A percentile compares a stretch with the other conserved stretches of the same genome.
phyloP scores from a whole-genome alignment of 176 grass and related monocot genomes.

The Puya raimondii region DNA sequence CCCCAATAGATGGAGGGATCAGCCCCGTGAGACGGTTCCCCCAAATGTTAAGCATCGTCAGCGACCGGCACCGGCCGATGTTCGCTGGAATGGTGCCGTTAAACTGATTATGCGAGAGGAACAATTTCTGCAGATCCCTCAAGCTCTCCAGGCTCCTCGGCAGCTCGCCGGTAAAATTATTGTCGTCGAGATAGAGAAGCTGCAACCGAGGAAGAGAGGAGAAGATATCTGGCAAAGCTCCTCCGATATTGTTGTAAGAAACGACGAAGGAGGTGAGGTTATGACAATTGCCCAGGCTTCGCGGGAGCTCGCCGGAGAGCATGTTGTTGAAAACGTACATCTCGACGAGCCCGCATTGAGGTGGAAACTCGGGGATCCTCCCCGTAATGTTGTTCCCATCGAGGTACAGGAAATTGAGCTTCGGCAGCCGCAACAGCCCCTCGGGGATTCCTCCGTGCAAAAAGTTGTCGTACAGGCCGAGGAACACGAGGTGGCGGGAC shows the following conservation, averaged over 20 bases:
- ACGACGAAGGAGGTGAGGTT: conserved; percentile 32
- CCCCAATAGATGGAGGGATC: conserved; percentile 25
- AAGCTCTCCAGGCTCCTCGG: conserved; percentile 33
- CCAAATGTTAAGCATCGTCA: conserved; percentile 25
- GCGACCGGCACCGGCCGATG: conserved; percentile 27
- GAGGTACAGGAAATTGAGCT: conserved; percentile 32
- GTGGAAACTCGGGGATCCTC: conserved; percentile 29
- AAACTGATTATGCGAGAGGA: conserved; percentile 25
- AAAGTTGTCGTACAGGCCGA: conserved; percentile 36
- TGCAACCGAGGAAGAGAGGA: conserved; percentile 23
- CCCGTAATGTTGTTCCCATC: conserved; percentile 35
- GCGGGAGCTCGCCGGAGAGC: conserved; percentile 29
- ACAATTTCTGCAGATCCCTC: conserved; percentile 13
- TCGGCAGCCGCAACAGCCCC: conserved; percentile 18
- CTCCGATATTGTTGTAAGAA: conserved; percentile 30
- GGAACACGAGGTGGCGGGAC: conserved; percentile 14
- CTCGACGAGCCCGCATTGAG: conserved; percentile 12
- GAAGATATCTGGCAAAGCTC: conserved; percentile 34
- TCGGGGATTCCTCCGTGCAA: conserved; percentile 36
- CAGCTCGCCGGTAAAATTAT: conserved; percentile 34
- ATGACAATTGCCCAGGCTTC: conserved; percentile 41
- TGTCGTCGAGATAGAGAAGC: conserved; percentile 34
- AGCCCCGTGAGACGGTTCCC: conserved; percentile 32
- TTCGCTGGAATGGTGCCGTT: conserved; percentile 23
- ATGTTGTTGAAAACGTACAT: conserved; percentile 28